Conservation (phyloP, 306 rosid genomes). For the Vigna mungo region DNA sequence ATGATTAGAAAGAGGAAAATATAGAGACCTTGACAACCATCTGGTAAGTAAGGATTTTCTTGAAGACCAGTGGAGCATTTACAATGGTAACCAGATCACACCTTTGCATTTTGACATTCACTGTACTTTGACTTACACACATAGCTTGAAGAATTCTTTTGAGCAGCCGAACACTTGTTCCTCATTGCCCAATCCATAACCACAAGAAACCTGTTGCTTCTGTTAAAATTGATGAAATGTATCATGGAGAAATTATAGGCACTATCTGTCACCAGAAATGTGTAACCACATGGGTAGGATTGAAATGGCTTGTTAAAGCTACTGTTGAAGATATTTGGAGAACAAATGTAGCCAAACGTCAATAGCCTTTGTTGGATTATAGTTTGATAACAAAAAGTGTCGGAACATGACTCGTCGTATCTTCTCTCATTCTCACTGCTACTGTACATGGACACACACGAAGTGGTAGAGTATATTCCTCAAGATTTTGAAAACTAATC, state of each 20-base stretch:
- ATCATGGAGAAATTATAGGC: not conserved
- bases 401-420: not conserved
- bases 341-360: not conserved
- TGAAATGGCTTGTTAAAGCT: not conserved
- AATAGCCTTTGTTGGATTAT: not conserved
- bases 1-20: not conserved
- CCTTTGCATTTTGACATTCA: not conserved
- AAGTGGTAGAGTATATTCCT: rapidly evolving
- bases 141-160: not conserved
- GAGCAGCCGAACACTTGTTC: not conserved
- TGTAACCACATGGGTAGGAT: constrained; percentile 43
- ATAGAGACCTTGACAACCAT: constrained; percentile 10
- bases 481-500: rapidly evolving
- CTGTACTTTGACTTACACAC: constrained; percentile 28
- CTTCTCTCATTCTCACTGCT: rapidly evolving
- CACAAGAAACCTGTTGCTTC: not conserved
- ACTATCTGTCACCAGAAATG: constrained; percentile 6
- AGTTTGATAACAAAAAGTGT: not conserved
- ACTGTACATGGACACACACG: not conserved
- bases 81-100: constrained; percentile 43
- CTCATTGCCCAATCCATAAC: constrained; percentile 50
- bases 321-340: rapidly evolving
- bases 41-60: constrained; percentile 23
- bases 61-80: constrained; percentile 4
- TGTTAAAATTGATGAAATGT: not conserved